Evolutionary conservation across 768 basidiomycete species (phyloP), one percentile per base, ranked within the genome.

Genomic region (Amanita muscaria): DNA sequence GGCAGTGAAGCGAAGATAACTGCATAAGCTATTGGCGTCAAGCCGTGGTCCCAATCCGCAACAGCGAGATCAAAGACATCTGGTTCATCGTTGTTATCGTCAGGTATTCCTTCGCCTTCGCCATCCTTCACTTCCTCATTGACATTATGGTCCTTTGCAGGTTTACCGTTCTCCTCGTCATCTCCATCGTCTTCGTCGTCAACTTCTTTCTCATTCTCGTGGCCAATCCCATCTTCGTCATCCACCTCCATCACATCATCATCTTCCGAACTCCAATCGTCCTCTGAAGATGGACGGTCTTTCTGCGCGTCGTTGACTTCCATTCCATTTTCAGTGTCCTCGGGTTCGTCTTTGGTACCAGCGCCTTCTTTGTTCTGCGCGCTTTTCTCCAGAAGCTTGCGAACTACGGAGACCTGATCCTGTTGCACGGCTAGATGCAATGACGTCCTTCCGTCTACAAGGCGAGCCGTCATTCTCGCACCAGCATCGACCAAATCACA

Each of bases 31-130:
- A 80, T 63, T 2, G 80, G 68, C 1, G 72, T 68, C 48, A 76
- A 70, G 3, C 67, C 66, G 45, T 73, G 68, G 53, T 80, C 79
- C 79, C 79, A 83, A 54, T 80, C 79, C 1, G 64, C 43, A 1
- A 64, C 62, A 35, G 78, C 65, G 49, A 79, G 52, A 34, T 77
- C 72, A n/a, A 80, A 62, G 24, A 81, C 60, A 46, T 80, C 79
- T 0, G 75, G 75, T 25, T 62, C 60, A 34, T 74, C 69, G 3
- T 63, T 59, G 4, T 69, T 60, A 51, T 76, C 76, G 33, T 76
- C 76, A 1, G 69, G 70, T 4, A 72, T 59, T 37, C 71, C 68
- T 9, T 59, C 59, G 40, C 54, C 60, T 27, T 31, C 39, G 12
- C 35, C 49, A 23, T 51, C 51, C n/a, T 51, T 40, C n/a, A 48